Conservation (phyloP, 495 filamentous ascomycete species). For the Parmelia sp. region DNA sequence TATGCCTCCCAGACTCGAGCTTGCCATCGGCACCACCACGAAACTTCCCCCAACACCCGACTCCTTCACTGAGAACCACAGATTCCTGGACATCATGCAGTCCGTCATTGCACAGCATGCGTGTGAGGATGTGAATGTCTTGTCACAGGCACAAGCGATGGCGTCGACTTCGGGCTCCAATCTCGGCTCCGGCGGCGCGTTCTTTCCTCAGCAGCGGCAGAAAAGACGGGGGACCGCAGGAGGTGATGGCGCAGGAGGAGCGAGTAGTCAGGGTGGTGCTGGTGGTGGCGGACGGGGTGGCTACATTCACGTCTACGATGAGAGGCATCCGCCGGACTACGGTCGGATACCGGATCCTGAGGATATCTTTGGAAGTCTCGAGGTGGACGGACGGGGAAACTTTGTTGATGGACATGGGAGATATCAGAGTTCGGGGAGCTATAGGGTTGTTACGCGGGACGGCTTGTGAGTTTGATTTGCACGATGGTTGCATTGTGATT, state of each 20-base stretch:
- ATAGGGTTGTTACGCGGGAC: constrained; percentile 53
- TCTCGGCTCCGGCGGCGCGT: constrained; percentile 57
- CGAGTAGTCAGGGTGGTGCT: constrained; percentile 73
- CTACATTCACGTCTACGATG: constrained; percentile 83
- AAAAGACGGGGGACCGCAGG: constrained; percentile 30
- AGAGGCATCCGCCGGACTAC: constrained; percentile 77
- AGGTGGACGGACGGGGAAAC: constrained; percentile 70
- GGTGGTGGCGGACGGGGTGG: constrained; percentile 80
- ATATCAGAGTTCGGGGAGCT: constrained; percentile 55
- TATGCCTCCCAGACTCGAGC: constrained; percentile 55
- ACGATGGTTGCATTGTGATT: constrained; percentile 2
- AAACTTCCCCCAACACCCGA: constrained; percentile 68
- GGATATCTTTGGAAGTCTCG: constrained; percentile 90
- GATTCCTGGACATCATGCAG: constrained; percentile 70
- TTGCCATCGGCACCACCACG: constrained; percentile 72
- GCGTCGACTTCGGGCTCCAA: constrained; percentile 69
- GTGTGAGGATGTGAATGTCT: constrained; percentile 61
- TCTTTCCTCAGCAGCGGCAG: constrained; percentile 47
- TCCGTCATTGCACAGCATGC: constrained; percentile 65
- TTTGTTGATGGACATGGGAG: constrained; percentile 56
- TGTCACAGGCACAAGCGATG: constrained; percentile 71
- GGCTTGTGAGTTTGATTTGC: constrained; percentile 48
- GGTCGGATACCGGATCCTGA: constrained; percentile 83
- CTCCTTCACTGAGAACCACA: constrained; percentile 68
- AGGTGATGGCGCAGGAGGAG: constrained; percentile 62